Evolutionary conservation across 2,329 filamentous ascomycete species (phyloP).

Genomic region (Rosellinia necatrix): DNA sequence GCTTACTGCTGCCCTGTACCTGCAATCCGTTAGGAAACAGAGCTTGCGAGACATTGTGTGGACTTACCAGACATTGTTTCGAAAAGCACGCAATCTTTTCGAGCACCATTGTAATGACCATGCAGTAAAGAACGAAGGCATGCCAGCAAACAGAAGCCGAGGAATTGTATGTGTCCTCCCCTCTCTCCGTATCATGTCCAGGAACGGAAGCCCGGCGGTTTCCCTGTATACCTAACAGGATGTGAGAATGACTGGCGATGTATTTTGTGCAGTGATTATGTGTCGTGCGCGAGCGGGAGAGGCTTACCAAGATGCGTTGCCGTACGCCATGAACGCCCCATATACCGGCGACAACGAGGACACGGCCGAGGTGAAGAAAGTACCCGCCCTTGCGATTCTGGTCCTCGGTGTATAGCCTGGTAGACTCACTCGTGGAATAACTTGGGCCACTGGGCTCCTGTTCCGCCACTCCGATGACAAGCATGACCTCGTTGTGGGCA

Average conservation of each 20-base stretch:
- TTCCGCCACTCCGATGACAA: constrained; percentile 65
- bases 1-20: constrained; percentile 33
- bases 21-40: constrained; percentile 26
- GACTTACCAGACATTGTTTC: constrained; percentile 36
- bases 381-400: constrained; percentile 53
- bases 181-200: constrained; percentile 47
- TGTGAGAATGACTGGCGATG: constrained; percentile 17
- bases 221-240: constrained; percentile 53
- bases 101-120: constrained; percentile 40
- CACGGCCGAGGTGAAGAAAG: constrained; percentile 43
- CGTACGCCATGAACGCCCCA: constrained; percentile 60
- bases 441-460: constrained; percentile 50
- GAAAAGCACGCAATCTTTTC: constrained; percentile 25
- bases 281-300: not conserved
- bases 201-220: constrained; percentile 55
- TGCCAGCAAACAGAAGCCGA: constrained; percentile 44
- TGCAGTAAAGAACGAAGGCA: constrained; percentile 47
- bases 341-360: constrained; percentile 48
- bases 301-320: constrained; percentile 57
- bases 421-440: constrained; percentile 44
- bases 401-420: constrained; percentile 51
- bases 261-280: no score
- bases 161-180: constrained; percentile 40
- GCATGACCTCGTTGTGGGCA: constrained; percentile 67
- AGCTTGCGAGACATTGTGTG: not conserved